Conservation (phyloP, 345 rosid species). For the Firmiana major region DNA sequence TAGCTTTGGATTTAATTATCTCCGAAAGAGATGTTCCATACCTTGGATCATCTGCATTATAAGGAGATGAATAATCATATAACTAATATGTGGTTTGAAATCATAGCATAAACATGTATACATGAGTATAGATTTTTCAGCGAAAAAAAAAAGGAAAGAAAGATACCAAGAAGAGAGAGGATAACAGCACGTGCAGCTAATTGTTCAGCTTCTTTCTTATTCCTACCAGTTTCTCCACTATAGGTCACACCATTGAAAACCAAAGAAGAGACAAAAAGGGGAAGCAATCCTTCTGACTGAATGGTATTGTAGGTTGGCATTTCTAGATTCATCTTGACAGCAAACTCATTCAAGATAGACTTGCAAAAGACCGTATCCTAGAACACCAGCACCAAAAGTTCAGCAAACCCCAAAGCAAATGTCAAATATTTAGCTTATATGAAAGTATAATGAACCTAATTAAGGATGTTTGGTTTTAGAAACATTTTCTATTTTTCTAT, state of each 20-base stretch:
- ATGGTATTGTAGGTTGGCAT: conserved; percentile 30
- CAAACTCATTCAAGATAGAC: conserved; percentile 46
- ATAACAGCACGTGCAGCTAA: conserved; percentile 42
- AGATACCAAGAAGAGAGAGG: conserved; percentile 35
- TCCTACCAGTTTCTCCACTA: conserved; percentile 27
- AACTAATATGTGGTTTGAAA: not conserved
- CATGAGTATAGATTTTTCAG: not conserved
- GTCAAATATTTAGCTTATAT: not conserved
- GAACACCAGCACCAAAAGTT: not conserved
- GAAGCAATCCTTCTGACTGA: conserved; percentile 18
- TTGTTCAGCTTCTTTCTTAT: conserved; percentile 54
- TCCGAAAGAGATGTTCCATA: conserved; percentile 21
- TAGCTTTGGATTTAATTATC: conserved; percentile 37
- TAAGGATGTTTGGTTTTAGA: not conserved
- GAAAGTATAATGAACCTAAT: not conserved
- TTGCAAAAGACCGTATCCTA: conserved; percentile 42
- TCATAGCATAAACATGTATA: not conserved
- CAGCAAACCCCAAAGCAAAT: not conserved
- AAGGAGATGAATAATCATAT: not conserved
- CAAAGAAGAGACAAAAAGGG: conserved; percentile 29
- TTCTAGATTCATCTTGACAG: conserved; percentile 29
- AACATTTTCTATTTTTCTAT: not conserved
- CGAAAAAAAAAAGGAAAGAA: not conserved
- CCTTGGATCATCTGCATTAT: conserved; percentile 22
- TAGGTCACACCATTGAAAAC: conserved; percentile 32